Base-by-base conservation (phyloP, 179 eudicot species). In the Drosera spatulata region DNA sequence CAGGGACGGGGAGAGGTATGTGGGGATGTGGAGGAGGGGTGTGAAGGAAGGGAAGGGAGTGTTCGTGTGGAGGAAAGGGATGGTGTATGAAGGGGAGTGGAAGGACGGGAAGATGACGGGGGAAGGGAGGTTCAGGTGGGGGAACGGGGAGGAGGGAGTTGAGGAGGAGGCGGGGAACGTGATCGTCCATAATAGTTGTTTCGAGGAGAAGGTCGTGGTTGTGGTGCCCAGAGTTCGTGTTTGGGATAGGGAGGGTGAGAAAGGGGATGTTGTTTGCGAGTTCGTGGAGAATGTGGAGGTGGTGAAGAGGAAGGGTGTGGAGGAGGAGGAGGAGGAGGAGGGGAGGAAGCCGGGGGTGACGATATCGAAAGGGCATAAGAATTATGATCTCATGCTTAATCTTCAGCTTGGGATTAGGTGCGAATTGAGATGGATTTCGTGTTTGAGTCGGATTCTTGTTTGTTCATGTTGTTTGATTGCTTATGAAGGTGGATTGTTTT, bases 161-260 rank as follows among this genome's bases (percentile, higher is more conserved):
- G 33, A 22, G 2, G 82, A 76, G n/a, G 90, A 79, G 13, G 74
- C 69, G 4, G 71, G 62, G 56, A 53, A 71, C 70, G 47, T 4
- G 62, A 67, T 73, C 61, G 73, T 68, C 5, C 33, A 22, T 22
- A 22, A 22, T 22, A 22, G 33, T 22, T 22, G 33, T 22, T 22
- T 22, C 33, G 65, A 70, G 2, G 79, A 71, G 71, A 73, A 72
- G 67, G 81, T 77, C 58, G 70, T 78, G 39, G 74, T 68, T 66
- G 86, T 86, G 39, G 33, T 22, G 33, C 95, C 97, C 0, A 77
- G 95, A 72, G 83, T 90, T 50, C 89, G 97, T 67, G 85, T 93
- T 6, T 93, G 97, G 99, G 99, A 90, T 41, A 86, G 87, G 12
- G 94, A 93, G 53, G 97, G 86, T 7, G 98, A 91, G 50, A 93